Evolutionary conservation across 2,329 filamentous ascomycete species (phyloP).

Genomic region (Colletotrichum gloeosporioides): DNA sequence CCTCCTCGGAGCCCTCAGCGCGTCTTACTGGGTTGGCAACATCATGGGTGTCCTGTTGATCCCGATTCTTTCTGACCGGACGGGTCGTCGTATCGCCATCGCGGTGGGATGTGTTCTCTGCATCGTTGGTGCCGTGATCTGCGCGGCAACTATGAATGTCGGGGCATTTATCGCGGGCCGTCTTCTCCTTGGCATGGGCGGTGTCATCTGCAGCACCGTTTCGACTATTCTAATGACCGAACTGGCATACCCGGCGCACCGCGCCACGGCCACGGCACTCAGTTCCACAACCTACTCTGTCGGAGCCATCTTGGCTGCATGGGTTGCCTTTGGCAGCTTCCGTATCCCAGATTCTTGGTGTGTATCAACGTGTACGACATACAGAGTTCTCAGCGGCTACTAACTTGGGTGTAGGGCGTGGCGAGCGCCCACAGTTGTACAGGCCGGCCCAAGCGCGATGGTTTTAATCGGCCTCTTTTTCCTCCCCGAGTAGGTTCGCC

Average conservation of each 20-base stretch:
- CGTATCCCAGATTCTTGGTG: constrained; percentile 16
- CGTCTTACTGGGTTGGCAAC: constrained; percentile 42
- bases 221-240: constrained; percentile 50
- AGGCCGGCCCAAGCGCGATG: constrained; percentile 13
- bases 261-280: constrained; percentile 33
- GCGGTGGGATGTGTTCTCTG: constrained; percentile 34
- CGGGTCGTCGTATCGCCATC: constrained; percentile 36
- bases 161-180: constrained; percentile 48
- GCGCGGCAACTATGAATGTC: constrained; percentile 45
- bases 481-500: constrained; percentile 10
- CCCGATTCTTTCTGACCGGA: constrained; percentile 33
- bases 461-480: constrained; percentile 13
- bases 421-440: constrained; percentile 9
- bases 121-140: constrained; percentile 41
- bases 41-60: constrained; percentile 49
- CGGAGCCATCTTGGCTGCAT: constrained; percentile 42
- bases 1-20: constrained; percentile 36
- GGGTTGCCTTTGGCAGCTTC: constrained; percentile 40
- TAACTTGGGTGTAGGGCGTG: constrained; percentile 2
- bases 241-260: constrained; percentile 17
- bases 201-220: constrained; percentile 50
- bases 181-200: constrained; percentile 47
- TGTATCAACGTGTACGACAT: not conserved
- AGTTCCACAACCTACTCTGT: constrained; percentile 41
- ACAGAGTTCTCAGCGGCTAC: not conserved